phyloP scores from a whole-genome alignment of 108 stramenopile genomes.

The Ochromonas danica region DNA sequence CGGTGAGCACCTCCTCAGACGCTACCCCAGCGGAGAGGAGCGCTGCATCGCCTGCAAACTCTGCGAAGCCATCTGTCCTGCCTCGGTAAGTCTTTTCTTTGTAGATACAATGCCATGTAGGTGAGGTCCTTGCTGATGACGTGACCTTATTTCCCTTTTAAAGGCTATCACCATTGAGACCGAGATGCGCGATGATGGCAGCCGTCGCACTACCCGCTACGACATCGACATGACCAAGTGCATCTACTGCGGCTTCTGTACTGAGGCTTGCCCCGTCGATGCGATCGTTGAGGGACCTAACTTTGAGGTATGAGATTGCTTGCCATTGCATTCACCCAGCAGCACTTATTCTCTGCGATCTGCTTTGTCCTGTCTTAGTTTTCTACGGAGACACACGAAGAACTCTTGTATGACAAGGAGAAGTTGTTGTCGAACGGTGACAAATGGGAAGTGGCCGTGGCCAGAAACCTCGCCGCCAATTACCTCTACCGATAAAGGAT shows the following conservation, averaged over 20 bases:
- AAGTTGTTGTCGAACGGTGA: conserved; percentile 94
- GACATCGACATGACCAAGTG: conserved; percentile 99
- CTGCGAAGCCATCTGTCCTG: conserved; percentile 98
- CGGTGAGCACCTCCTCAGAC: conserved; percentile 93
- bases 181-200: conserved; percentile 73
- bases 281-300: conserved; percentile 99
- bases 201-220: conserved; percentile 93
- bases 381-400: conserved; percentile 97
- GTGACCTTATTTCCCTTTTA: not conserved
- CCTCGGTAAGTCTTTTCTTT: conserved; percentile 62
- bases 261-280: conserved; percentile 94
- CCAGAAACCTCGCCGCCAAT: conserved; percentile 91
- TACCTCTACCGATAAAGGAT: conserved; percentile 93
- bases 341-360: no score
- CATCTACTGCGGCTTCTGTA: conserved; percentile 99
- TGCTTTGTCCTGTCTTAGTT: no score
- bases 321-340: no score
- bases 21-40: conserved; percentile 97
- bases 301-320: no score
- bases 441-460: conserved; percentile 98
- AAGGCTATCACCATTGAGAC: conserved; percentile 97
- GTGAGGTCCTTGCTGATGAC: not conserved
- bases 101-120: not conserved
- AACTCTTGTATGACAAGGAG: conserved; percentile 95
- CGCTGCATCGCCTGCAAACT: conserved; percentile 99